Percentiles rank a stretch among this genome's conserved stretches.
These are phyloP conservation scores for Pichia sp. DNA, from an alignment of 1,139 yeast species.

Conservation along the genomic window DNA sequence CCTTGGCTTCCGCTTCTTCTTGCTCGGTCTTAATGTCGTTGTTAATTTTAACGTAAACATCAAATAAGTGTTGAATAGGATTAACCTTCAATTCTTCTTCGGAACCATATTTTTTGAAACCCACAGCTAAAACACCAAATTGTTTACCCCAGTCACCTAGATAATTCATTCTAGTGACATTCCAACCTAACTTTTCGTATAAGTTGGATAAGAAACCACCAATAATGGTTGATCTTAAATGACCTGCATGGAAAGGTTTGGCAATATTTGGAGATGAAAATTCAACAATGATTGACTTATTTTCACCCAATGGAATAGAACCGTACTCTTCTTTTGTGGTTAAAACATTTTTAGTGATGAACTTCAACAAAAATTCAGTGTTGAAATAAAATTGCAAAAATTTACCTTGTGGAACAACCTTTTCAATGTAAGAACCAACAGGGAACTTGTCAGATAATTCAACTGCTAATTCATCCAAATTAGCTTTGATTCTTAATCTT, in stretches of 20 bases:
- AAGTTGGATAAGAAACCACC: slow-evolving; percentile 94
- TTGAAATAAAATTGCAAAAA: slow-evolving; percentile 86
- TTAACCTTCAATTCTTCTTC: slow-evolving; percentile 64
- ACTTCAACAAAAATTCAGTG: slow-evolving; percentile 53
- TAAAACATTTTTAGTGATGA: slow-evolving; percentile 67
- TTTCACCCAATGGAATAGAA: slow-evolving; percentile 62
- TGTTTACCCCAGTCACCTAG: slow-evolving; percentile 99
- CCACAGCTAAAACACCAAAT: slow-evolving; percentile 92
- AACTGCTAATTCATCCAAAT: slow-evolving; percentile 56
- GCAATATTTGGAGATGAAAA: slow-evolving; percentile 98
- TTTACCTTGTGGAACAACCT: slow-evolving; percentile 80
- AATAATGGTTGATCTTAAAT: slow-evolving; percentile 92
- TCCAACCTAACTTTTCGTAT: slow-evolving; percentile 86
- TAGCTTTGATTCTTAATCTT: slow-evolving; percentile 84
- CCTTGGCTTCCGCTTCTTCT: slow-evolving; percentile 28
- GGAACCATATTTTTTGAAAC: slow-evolving; percentile 76
- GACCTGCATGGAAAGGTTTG: slow-evolving; percentile 99
- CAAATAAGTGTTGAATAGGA: slow-evolving; percentile 92
- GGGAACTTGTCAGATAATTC: slow-evolving; percentile 74
- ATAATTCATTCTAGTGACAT: slow-evolving; percentile 84
- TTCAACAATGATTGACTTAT: slow-evolving; percentile 72
- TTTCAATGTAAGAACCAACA: slow-evolving; percentile 56
- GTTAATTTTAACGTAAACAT: slow-evolving; percentile 86
- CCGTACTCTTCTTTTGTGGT: slow-evolving; percentile 60
- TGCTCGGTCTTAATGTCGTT: slow-evolving; percentile 64